Evolutionary conservation across 495 filamentous ascomycete species (phyloP), one percentile per base, ranked within the genome.

Genomic region (Trichoderma parareesei): DNA sequence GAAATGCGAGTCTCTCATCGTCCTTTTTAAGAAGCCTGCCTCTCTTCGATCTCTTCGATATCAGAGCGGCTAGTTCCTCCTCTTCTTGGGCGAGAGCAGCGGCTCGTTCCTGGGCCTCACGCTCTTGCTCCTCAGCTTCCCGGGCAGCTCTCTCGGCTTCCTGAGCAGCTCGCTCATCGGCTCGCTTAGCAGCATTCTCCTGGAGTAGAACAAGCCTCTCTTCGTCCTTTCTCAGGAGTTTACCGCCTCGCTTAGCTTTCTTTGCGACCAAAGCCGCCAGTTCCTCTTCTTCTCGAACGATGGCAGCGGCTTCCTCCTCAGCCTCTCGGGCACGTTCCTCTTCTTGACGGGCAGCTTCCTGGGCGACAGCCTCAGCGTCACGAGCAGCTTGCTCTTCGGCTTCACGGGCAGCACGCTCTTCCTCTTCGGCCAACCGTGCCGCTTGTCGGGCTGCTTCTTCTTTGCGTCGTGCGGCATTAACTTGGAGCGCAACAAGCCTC

Each of bases 61-160:
- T 70, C 64, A 74, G 69, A 40, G 72, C 61, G 1, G 38, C 40
- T 8, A 63, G 16, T 35, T 63, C 61, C 18, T 63, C 41, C 40
- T 63, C 61, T n/a, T 63, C 61, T n/a, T 7, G 13, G 7, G 40
- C 40, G 11, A 63, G 13, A n/a, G 60, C 60, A 41, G 38, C 38
- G 1, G 60, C 38, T 41, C n/a, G 38, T 42, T 62, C 60, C 41
- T 63, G 13, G 42, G 61, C 41, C 10, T 46, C 41, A 38, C 43
- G 40, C 3, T 9, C 42, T 38, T 6, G 40, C 43, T 35, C 6
- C 11, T 57, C 53, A 35, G 20, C 65, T 69, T 78, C 61, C 71
- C 71, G 41, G 69, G 73, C 38, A 77, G 75, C 64, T 79, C 70
- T 55, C 38, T 61, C 63, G 46, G 64, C 53, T 38, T 76, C 69